phyloP scores from a whole-genome alignment of 495 filamentous ascomycete genomes.

The Mytilinidion resinicola region DNA sequence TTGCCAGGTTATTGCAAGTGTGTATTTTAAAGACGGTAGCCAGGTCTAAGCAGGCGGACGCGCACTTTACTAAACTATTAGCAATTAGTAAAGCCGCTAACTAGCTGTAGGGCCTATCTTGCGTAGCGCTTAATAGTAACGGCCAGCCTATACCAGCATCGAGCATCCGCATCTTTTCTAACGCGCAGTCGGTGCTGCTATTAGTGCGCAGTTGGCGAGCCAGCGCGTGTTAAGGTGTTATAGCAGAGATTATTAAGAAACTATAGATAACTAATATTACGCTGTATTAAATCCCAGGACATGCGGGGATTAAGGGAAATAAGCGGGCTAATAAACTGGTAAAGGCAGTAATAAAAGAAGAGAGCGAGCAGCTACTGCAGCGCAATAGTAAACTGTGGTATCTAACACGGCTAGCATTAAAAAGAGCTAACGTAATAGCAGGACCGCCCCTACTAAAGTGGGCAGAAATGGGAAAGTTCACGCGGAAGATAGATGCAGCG shows the following conservation, averaged over 20 bases:
- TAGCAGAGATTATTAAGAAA: conserved; percentile 25
- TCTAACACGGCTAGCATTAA: conserved; percentile 13
- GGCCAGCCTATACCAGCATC: conserved; percentile 5
- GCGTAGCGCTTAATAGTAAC: neutral
- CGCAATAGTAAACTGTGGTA: conserved; percentile 10
- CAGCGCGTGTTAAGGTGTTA: too few relatives aligned
- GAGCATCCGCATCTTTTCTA: too few relatives aligned
- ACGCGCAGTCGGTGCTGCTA: too few relatives aligned
- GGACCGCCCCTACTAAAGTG: neutral
- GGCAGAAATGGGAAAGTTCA: conserved; percentile 12
- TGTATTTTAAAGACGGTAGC: conserved; percentile 14
- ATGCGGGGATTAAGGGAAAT: conserved; percentile 18
- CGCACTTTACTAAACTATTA: conserved; percentile 10
- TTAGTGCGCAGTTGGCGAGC: too few relatives aligned
- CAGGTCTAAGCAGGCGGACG: too few relatives aligned
- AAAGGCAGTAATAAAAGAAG: conserved; percentile 13
- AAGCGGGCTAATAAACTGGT: conserved; percentile 10
- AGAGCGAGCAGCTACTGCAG: conserved; percentile 16
- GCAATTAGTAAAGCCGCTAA: conserved; percentile 15
- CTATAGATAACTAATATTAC: conserved; percentile 14
- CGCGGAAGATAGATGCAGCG: too few relatives aligned
- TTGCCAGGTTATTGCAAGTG: conserved; percentile 1
- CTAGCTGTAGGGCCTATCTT: conserved; percentile 9
- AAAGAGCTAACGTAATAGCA: conserved; percentile 6
- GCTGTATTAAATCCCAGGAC: conserved; percentile 15